Conservation (phyloP, 352 stramenopile genomes). For the Pythium dissimile region DNA sequence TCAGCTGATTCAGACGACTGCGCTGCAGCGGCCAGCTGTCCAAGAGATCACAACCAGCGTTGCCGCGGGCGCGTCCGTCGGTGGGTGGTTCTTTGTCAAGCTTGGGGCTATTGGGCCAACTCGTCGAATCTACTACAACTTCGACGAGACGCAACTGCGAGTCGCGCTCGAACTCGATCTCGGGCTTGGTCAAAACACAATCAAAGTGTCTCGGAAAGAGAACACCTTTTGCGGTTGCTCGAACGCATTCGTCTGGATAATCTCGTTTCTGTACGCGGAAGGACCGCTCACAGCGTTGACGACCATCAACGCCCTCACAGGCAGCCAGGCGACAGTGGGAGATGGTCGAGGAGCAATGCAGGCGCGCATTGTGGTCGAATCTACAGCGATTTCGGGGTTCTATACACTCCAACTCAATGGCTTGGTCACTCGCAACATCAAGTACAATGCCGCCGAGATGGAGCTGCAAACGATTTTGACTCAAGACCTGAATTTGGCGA, state of each 20-base stretch:
- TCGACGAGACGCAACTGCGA: constrained; percentile 58
- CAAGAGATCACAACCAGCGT: constrained; percentile 72
- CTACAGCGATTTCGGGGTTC: constrained; percentile 55
- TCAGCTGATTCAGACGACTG: constrained; percentile 55
- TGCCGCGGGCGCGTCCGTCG: constrained; percentile 56
- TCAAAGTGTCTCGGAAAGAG: constrained; percentile 44
- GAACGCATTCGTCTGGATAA: constrained; percentile 68
- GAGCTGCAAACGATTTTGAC: constrained; percentile 58
- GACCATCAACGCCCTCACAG: constrained; percentile 47
- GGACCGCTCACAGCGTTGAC: constrained; percentile 49
- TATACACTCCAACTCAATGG: constrained; percentile 63
- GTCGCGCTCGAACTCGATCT: constrained; percentile 76
- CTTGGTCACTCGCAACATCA: constrained; percentile 63
- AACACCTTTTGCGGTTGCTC: constrained; percentile 76
- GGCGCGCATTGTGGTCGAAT: constrained; percentile 52
- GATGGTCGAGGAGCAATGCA: constrained; percentile 38
- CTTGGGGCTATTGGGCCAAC: constrained; percentile 51
- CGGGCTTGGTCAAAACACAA: constrained; percentile 54
- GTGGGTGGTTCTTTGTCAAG: constrained; percentile 71
- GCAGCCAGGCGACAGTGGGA: constrained; percentile 47
- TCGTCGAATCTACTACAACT: constrained; percentile 60
- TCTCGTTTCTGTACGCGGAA: constrained; percentile 75
- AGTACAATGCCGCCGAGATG: constrained; percentile 49
- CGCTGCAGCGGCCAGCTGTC: constrained; percentile 50
- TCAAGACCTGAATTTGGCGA: constrained; percentile 51